phyloP scores from a whole-genome alignment of 1,284 basidiomycete genomes.

The Puccinia hordei region DNA sequence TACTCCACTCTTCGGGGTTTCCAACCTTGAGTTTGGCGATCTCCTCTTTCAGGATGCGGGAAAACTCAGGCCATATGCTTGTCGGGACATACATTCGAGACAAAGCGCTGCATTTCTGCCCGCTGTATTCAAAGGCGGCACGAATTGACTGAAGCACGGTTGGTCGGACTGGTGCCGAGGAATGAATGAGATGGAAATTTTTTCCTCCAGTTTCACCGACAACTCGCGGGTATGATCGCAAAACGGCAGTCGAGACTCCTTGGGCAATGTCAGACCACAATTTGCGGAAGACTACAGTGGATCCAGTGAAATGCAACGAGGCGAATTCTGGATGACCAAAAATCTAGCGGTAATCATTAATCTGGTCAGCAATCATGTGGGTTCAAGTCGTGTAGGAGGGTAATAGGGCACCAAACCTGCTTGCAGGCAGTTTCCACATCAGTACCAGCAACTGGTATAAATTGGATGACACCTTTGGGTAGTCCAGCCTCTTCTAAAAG shows the following conservation, averaged over 20 bases:
- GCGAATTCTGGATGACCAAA: slow-evolving; percentile 78
- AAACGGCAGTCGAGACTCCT: slow-evolving; percentile 74
- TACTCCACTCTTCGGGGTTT: slow-evolving; percentile 72
- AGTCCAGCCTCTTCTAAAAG: slow-evolving; percentile 92
- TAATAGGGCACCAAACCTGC: slow-evolving; percentile 51
- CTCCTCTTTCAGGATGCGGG: slow-evolving; percentile 74
- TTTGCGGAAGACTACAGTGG: slow-evolving; percentile 82
- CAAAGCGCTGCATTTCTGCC: slow-evolving; percentile 95
- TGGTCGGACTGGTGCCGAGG: slow-evolving; percentile 79
- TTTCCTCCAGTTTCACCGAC: slow-evolving; percentile 85
- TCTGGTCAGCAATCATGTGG: background rate
- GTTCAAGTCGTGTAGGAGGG: slow-evolving; percentile 49
- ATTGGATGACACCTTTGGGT: slow-evolving; percentile 93
- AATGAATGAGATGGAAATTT: slow-evolving; percentile 95
- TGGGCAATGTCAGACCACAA: slow-evolving; percentile 93
- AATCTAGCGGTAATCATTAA: slow-evolving; percentile 70
- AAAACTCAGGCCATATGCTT: slow-evolving; percentile 85
- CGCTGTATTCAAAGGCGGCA: slow-evolving; percentile 93
- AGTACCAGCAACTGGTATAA: slow-evolving; percentile 68
- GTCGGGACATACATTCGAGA: slow-evolving; percentile 86
- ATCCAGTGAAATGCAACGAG: slow-evolving; percentile 94
- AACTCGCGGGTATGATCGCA: slow-evolving; percentile 86
- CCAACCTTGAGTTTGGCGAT: slow-evolving; percentile 84
- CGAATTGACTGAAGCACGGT: slow-evolving; percentile 86
- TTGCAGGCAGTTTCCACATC: slow-evolving; percentile 52